Evolutionary conservation across 2,329 filamentous ascomycete species (phyloP), one percentile per base, ranked within the genome.

Genomic region (Lachnellula hyalina): DNA sequence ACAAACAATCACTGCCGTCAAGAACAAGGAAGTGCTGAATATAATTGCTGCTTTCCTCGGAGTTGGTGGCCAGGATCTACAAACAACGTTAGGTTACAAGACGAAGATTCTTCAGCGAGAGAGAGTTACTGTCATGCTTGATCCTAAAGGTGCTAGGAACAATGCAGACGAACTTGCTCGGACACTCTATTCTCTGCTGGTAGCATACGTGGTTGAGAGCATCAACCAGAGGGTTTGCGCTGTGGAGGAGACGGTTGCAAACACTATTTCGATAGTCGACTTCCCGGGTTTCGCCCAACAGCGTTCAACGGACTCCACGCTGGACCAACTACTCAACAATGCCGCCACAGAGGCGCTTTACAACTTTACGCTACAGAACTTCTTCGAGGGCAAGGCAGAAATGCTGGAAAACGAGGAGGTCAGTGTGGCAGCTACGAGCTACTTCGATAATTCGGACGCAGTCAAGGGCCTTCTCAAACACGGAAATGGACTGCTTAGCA

Each of bases 81-180:
- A 99, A 73, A 85, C 82, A 40, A 96, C 90, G 32, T 77, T 99
- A 55, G 90, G 92, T 3, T 96, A 96, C 77, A 95, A 96, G 75
- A 97, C 91, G 19, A 96, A 96, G 78, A 96, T 94, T 63, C 86
- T 99, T 54, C 89, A 95, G 68, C 88, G 91, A 60, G 94, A 99
- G 76, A 87, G 94, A 52, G 94, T 99, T n/a, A 99, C 94, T 0
- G 89, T 99, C 61, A 96, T 99, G 92, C 81, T 99, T 35, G 94
- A 99, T 68, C 90, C 93, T 6, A 85, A 84, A 54, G 94, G 94
- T 40, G 94, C 94, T 46, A 86, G 91, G 49, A 86, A 84, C 40
- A 96, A 96, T 64, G 94, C 94, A 15, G 92, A 97, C 67, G 94
- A 97, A 72, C 82, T 99, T 48, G 92, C 94, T 4, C 83, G 93